A percentile compares a stretch with the other conserved stretches of the same genome.
phyloP scores from a whole-genome alignment of 2,329 filamentous ascomycete genomes.

The Penicillium corylophilum region DNA sequence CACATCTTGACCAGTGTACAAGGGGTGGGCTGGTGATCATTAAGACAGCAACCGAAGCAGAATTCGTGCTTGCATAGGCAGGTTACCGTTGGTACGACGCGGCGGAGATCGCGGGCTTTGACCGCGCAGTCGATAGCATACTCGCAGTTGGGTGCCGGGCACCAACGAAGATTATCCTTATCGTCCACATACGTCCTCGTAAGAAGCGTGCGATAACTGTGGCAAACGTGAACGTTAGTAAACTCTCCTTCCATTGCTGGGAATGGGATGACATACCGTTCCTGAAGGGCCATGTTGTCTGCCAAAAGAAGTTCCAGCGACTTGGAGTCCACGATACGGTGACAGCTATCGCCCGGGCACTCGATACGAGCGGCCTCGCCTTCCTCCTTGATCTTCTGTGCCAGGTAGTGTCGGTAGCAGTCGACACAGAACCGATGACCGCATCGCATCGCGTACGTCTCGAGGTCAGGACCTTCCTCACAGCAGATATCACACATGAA shows the following conservation, averaged over 20 bases:
- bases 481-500: slow-evolving; percentile 97
- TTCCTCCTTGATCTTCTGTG: slow-evolving; percentile 91
- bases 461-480: slow-evolving; percentile 73
- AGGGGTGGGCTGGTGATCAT: slow-evolving; percentile 89
- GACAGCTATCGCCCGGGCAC: slow-evolving; percentile 84
- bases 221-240: slow-evolving; percentile 10
- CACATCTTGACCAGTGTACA: slow-evolving; percentile 90
- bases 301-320: slow-evolving; percentile 75
- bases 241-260: background rate
- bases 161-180: slow-evolving; percentile 95
- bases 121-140: slow-evolving; percentile 87
- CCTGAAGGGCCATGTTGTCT: slow-evolving; percentile 49
- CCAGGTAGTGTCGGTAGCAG: slow-evolving; percentile 88
- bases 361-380: slow-evolving; percentile 93
- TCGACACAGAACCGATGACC: slow-evolving; percentile 89
- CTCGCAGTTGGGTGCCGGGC: slow-evolving; percentile 93
- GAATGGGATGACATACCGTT: slow-evolving; percentile 45
- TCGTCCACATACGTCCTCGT: slow-evolving; percentile 96
- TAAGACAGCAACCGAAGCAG: slow-evolving; percentile 89
- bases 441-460: slow-evolving; percentile 93
- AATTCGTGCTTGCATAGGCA: slow-evolving; percentile 84
- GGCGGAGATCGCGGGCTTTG: slow-evolving; percentile 81
- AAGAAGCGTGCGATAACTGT: slow-evolving; percentile 76
- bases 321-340: slow-evolving; percentile 84
- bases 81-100: slow-evolving; percentile 83